phyloP scores from a whole-genome alignment of 2,329 filamentous ascomycete genomes.

The Fusarium sp. region DNA sequence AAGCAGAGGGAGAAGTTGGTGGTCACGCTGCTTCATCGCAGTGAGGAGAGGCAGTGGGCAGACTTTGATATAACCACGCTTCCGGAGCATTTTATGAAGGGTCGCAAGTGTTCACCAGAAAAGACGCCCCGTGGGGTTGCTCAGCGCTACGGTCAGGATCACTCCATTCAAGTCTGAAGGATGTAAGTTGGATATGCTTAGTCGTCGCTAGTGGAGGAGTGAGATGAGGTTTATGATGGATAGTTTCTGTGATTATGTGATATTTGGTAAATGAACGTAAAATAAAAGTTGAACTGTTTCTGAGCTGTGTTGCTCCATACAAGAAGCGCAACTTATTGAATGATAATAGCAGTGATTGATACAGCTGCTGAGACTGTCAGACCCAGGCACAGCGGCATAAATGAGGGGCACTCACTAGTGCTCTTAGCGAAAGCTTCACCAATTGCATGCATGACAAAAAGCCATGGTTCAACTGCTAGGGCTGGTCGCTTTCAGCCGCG shows the following conservation, averaged over 20 bases:
- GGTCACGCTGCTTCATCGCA: neutral
- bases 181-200: neutral
- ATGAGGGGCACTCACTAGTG: neutral
- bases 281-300: neutral
- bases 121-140: neutral
- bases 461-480: neutral
- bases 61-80: slow-evolving; percentile 4
- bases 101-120: neutral
- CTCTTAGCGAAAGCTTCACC: neutral
- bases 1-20: slow-evolving; percentile 10
- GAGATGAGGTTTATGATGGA: neutral
- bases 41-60: slow-evolving; percentile 14
- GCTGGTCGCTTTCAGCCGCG: neutral
- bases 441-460: neutral
- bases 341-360: neutral
- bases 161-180: neutral
- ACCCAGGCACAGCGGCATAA: neutral
- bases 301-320: neutral
- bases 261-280: neutral
- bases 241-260: neutral
- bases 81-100: slow-evolving; percentile 1
- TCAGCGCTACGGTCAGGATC: neutral
- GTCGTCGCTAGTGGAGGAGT: neutral
- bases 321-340: neutral
- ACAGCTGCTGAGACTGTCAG: neutral